Conservation (phyloP, 148 eudicot species). For the Fagopyrum esculentum region DNA sequence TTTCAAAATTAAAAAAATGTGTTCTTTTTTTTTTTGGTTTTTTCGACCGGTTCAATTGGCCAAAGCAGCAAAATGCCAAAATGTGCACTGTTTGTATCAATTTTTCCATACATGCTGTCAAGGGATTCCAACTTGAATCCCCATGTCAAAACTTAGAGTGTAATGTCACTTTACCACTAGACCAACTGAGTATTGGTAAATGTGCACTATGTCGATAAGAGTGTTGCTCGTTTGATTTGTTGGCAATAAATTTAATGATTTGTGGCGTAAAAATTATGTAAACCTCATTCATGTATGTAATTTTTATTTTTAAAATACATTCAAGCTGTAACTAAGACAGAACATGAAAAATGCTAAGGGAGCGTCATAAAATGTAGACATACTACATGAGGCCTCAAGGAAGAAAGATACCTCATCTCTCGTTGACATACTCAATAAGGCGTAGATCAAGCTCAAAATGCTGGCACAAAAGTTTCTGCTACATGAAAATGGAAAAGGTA, state of each 20-base stretch:
- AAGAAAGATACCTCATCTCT: conserved; percentile 35
- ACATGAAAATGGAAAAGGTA: conserved; percentile 9
- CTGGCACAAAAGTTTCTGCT: conserved; percentile 68
- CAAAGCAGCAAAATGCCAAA: too few species aligned
- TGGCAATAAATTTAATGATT: neutral
- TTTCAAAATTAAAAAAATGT: too few species aligned
- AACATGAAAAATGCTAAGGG: neutral
- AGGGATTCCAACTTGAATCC: too few species aligned
- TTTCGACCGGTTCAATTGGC: too few species aligned
- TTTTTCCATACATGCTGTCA: too few species aligned
- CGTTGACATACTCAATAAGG: conserved; percentile 67
- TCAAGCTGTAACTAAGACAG: neutral
- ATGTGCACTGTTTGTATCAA: too few species aligned
- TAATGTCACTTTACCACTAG: too few species aligned
- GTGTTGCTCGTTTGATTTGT: too few species aligned
- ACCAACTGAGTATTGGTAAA: too few species aligned
- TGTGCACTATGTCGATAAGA: too few species aligned
- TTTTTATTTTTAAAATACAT: neutral
- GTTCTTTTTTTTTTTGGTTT: too few species aligned
- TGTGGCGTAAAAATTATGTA: neutral
- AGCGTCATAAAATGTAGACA: neutral
- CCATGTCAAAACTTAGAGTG: too few species aligned
- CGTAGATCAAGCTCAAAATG: conserved; percentile 83
- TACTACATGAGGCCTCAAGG: neutral
- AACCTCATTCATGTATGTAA: neutral